Evolutionary conservation across 192 early-diverging fungal genomes (phyloP), one percentile per base, ranked within the genome.

Genomic region (Linnemannia elongata): DNA sequence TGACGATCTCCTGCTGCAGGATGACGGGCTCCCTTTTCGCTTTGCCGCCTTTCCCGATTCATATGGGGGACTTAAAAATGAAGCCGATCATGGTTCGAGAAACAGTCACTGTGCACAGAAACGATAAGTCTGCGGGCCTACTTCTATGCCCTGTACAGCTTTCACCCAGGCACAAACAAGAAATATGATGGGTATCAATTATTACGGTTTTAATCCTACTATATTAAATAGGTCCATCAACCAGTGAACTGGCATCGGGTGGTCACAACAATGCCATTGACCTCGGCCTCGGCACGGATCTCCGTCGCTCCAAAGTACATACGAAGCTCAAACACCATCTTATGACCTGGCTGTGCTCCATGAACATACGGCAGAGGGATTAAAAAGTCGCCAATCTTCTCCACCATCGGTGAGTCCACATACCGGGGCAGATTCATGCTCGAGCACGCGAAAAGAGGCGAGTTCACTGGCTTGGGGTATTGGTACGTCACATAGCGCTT

Each of bases 221-320:
- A 60, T 1, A 75, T 6, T 39, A 39, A 49, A 45, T 12, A 44
- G 69, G 12, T 27, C 7, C n/a, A 66, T 72, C 75, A 87, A 52
- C 85, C 85, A 12, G 85, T 27, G 36, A 87, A 87, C 69, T 87
- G 85, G 45, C 85, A 87, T 27, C 80, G 54, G 8, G 85, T 87
- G 42, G 76, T 81, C 20, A 87, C 85, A 4, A 87, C 72, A 76
- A 81, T 80, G 15, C 83, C 88, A 42, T 88, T 88, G 69, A 92
- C 85, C 49, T 92, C 91, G 20, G 91, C 91, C 80, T 92, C 91
- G 22, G 88, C 89, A 2, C 89, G 80, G 27, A 92, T 88, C 74
- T 92, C 91, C 13, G 88, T 92, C 38, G 79, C 78, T 17, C 91
- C 91, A 82, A 92, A 90, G 45, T 89, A 92, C 91, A 92, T 92